Percentiles rank a stretch among this genome's conserved stretches.
phyloP scores from a whole-genome alignment of 805 yeast species.

The Schwanniomyces yamadae region DNA sequence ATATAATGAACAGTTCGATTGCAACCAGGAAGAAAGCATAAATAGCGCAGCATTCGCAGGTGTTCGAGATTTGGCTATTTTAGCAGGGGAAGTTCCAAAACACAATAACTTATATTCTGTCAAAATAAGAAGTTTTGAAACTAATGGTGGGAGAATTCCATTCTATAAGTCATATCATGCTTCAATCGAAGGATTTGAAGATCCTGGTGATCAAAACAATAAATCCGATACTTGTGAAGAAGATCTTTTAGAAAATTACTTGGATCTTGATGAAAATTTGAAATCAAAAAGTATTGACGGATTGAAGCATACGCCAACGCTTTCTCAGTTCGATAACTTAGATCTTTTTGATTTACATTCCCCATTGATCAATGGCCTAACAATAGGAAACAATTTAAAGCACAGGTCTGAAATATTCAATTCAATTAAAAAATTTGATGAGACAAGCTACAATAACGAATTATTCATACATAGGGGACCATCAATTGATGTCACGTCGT shows the following conservation, averaged over 20 bases:
- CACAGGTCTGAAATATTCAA: constrained; percentile 12
- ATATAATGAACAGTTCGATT: not conserved
- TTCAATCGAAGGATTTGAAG: constrained; percentile 22
- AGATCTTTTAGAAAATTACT: constrained; percentile 38
- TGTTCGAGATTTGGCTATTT: too few species aligned
- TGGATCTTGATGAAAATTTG: constrained; percentile 18
- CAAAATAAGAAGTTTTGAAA: too few species aligned
- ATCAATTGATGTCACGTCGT: not conserved
- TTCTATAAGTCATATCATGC: constrained; percentile 28
- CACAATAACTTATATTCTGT: not conserved
- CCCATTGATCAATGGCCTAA: constrained; percentile 35
- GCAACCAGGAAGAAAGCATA: too few species aligned
- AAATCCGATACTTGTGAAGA: constrained; percentile 17
- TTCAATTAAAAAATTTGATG: not conserved
- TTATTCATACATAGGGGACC: constrained; percentile 16
- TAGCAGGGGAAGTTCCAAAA: not conserved
- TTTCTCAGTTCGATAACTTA: constrained; percentile 12
- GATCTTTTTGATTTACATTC: constrained; percentile 27
- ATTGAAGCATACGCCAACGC: constrained; percentile 9
- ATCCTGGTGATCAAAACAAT: not conserved
- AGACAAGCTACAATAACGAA: constrained; percentile 9
- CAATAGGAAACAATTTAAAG: constrained; percentile 26
- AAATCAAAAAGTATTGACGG: not conserved
- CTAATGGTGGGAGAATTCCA: constrained; percentile 1
- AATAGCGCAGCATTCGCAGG: not conserved